Conservation (phyloP, 1,284 basidiomycete genomes). For the Tylopilus sp. region DNA sequence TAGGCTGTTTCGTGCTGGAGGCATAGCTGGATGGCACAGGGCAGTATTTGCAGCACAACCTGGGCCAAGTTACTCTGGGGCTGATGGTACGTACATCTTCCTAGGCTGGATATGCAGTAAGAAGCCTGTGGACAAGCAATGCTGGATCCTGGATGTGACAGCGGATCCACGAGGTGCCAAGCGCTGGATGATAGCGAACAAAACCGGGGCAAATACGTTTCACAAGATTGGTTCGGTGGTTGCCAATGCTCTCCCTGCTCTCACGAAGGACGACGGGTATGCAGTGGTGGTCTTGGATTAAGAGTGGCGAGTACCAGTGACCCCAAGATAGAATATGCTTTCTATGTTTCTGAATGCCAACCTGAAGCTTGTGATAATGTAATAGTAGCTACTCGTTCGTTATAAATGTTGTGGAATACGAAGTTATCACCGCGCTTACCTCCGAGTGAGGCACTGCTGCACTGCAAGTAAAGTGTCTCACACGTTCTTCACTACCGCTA, state of each 20-base stretch:
- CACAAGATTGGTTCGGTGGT: constrained; percentile 9
- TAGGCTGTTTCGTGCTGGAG: not conserved
- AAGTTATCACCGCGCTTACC: too few relatives aligned
- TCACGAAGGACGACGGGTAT: not conserved
- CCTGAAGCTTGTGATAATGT: too few relatives aligned
- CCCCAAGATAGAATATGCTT: too few relatives aligned
- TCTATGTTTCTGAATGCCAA: too few relatives aligned
- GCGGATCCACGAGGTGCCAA: not conserved
- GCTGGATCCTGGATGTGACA: constrained; percentile 7
- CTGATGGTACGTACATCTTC: not conserved
- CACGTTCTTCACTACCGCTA: too few relatives aligned
- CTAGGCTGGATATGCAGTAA: not conserved
- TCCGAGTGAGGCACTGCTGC: too few relatives aligned
- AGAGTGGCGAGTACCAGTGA: too few relatives aligned
- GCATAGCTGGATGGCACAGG: not conserved
- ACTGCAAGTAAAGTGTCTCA: too few relatives aligned
- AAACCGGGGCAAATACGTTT: not conserved
- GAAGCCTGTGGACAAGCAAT: not conserved
- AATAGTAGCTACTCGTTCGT: too few relatives aligned
- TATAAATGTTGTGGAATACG: too few relatives aligned
- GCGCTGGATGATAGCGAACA: constrained; percentile 13
- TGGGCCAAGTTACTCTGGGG: not conserved
- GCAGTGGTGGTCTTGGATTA: not conserved
- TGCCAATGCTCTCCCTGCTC: not conserved
- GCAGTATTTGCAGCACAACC: not conserved